Conservation (phyloP, 345 rosid genomes). For the Euphorbia pulcherrima region DNA sequence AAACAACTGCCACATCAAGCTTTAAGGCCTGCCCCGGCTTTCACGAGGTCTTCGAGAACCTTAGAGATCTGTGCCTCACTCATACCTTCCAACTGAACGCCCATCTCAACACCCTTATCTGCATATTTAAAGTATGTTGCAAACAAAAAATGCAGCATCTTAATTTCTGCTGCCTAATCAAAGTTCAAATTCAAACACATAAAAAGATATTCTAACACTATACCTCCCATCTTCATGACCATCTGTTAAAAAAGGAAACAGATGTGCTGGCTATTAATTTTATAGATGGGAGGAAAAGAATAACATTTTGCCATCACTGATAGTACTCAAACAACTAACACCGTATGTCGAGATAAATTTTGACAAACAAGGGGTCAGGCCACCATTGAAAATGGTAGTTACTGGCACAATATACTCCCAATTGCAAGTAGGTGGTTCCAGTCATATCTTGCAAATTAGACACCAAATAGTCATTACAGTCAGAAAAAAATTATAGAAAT, state of each 20-base stretch:
- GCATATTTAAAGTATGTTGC: constrained; percentile 7
- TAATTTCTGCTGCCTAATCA: too few relatives aligned
- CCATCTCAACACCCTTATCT: constrained; percentile 74
- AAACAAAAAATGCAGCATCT: too few relatives aligned
- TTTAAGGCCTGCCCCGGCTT: constrained; percentile 45
- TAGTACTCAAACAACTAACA: not conserved
- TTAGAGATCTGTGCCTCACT: constrained; percentile 51
- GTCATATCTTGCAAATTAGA: not conserved
- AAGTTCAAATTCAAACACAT: too few relatives aligned
- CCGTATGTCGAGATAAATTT: not conserved
- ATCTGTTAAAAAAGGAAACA: not conserved
- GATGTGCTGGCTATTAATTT: not conserved
- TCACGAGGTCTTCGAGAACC: constrained; percentile 60
- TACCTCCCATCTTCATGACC: not conserved
- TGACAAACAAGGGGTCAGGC: not conserved
- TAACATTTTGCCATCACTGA: not conserved
- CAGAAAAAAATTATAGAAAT: not conserved
- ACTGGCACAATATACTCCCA: not conserved
- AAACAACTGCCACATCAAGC: constrained; percentile 30
- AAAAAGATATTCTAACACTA: not conserved
- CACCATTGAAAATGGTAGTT: not conserved
- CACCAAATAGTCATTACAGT: not conserved
- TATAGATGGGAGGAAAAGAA: not conserved
- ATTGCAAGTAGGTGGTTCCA: not conserved
- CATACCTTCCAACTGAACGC: constrained; percentile 56